phyloP scores from a whole-genome alignment of 495 filamentous ascomycete genomes.

The Hyaloscypha bicolor region DNA sequence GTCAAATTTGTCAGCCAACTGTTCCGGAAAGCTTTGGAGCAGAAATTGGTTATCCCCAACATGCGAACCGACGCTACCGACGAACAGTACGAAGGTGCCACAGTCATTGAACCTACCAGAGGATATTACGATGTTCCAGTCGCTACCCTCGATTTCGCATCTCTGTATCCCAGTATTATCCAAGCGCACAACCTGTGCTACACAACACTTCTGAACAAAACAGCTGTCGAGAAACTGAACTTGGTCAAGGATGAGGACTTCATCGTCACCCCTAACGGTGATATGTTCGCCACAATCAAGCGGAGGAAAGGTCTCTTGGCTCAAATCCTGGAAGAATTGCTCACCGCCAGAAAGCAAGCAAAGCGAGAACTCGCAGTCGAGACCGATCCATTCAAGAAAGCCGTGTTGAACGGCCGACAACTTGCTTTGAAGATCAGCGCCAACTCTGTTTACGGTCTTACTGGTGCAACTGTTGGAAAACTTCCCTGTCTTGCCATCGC shows the following conservation, averaged over 20 bases:
- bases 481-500: constrained; percentile 94
- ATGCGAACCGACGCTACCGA: constrained; percentile 60
- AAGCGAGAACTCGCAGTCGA: constrained; percentile 90
- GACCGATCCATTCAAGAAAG: constrained; percentile 96
- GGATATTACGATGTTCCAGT: constrained; percentile 94
- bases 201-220: constrained; percentile 87
- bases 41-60: constrained; percentile 93
- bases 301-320: constrained; percentile 90
- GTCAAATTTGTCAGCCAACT: constrained; percentile 98
- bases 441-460: constrained; percentile 97
- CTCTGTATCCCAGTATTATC: constrained; percentile 97
- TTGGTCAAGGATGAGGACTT: constrained; percentile 90
- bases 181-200: constrained; percentile 99
- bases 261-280: constrained; percentile 90
- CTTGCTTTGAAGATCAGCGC: constrained; percentile 95
- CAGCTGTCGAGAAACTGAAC: constrained; percentile 68
- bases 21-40: constrained; percentile 90
- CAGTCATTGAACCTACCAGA: constrained; percentile 92
- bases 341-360: constrained; percentile 86
- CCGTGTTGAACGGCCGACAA: constrained; percentile 95
- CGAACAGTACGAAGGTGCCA: constrained; percentile 96
- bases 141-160: constrained; percentile 98
- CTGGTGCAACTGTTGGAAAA: constrained; percentile 94
- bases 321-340: constrained; percentile 92
- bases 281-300: constrained; percentile 88